These are phyloP conservation scores for Anthracocystis panici-leucophaei DNA, from an alignment of 1,284 basidiomycete genomes.

Conservation along the genomic window DNA sequence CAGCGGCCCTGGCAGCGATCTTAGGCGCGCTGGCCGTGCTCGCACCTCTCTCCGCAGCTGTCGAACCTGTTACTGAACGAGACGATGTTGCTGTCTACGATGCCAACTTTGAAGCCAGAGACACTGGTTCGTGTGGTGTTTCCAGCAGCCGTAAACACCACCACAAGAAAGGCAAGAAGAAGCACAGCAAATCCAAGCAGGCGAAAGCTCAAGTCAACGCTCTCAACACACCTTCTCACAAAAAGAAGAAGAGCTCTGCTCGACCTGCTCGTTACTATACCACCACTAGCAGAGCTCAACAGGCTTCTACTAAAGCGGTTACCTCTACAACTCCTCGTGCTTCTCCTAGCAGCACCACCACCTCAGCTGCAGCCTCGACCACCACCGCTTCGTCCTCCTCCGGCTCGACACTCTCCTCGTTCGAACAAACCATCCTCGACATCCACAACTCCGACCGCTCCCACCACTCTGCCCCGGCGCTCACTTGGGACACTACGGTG, in stretches of 20 bases:
- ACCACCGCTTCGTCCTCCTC: not conserved
- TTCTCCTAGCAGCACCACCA: not conserved
- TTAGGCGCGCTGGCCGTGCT: conserved; percentile 28
- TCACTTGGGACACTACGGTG: conserved; percentile 40
- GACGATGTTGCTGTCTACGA: conserved; percentile 4
- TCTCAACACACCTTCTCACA: not conserved
- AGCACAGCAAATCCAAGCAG: conserved; percentile 8
- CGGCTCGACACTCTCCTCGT: conserved; percentile 5
- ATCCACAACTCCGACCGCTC: conserved; percentile 44
- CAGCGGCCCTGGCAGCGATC: conserved; percentile 13
- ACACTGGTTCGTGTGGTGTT: not conserved
- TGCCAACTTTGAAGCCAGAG: conserved; percentile 5
- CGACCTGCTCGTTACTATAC: conserved; percentile 1
- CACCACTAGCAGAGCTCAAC: not conserved
- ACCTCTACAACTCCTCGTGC: not conserved
- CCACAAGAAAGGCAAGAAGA: conserved; percentile 25
- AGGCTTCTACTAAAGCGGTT: not conserved
- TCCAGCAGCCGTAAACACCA: conserved; percentile 18
- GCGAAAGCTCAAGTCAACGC: not conserved
- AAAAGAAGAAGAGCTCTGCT: conserved; percentile 12
- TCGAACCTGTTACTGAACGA: not conserved
- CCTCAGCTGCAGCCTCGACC: not conserved
- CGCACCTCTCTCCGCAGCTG: conserved; percentile 18
- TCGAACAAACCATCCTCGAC: conserved; percentile 16
- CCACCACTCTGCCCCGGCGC: conserved; percentile 26